Conservation (phyloP, 2,329 filamentous ascomycete genomes). For the Colletotrichum tanaceti region DNA sequence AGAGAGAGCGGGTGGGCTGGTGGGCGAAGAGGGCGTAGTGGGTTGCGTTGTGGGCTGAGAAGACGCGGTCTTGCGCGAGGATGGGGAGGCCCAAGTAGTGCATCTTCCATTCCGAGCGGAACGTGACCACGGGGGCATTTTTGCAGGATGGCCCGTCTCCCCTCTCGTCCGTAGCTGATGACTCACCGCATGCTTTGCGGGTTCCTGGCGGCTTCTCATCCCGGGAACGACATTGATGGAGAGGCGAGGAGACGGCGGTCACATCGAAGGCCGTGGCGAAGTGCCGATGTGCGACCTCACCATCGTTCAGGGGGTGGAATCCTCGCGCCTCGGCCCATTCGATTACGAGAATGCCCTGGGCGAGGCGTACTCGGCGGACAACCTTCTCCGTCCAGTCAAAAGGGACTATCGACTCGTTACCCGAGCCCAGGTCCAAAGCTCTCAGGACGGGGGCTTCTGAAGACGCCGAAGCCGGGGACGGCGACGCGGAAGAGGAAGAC, state of each 20-base stretch:
- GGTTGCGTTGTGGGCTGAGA: slow-evolving; percentile 67
- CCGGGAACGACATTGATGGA: not conserved
- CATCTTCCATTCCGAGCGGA: slow-evolving; percentile 71
- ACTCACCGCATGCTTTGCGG: not conserved
- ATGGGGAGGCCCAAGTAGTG: slow-evolving; percentile 67
- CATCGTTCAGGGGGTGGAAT: slow-evolving; percentile 63
- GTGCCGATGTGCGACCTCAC: slow-evolving; percentile 65
- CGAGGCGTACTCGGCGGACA: slow-evolving; percentile 66
- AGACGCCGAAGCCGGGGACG: not conserved
- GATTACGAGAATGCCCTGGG: slow-evolving; percentile 66
- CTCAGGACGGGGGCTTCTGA: slow-evolving; percentile 49
- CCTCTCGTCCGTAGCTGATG: not conserved
- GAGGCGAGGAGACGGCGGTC: slow-evolving; percentile 9
- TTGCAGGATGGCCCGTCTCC: not conserved
- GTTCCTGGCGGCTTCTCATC: not conserved
- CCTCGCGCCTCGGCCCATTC: slow-evolving; percentile 69
- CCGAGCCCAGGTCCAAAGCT: slow-evolving; percentile 62
- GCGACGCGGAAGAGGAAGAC: not conserved
- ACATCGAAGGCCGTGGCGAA: slow-evolving; percentile 71
- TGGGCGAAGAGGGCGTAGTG: slow-evolving; percentile 73
- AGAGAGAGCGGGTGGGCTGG: slow-evolving; percentile 67
- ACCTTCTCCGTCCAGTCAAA: slow-evolving; percentile 63
- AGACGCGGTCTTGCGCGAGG: slow-evolving; percentile 69
- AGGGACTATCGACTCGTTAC: slow-evolving; percentile 58
- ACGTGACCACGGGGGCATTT: slow-evolving; percentile 50